Evolutionary conservation across 2,329 filamentous ascomycete species (phyloP).

Genomic region (Xylariaceae sp.): DNA sequence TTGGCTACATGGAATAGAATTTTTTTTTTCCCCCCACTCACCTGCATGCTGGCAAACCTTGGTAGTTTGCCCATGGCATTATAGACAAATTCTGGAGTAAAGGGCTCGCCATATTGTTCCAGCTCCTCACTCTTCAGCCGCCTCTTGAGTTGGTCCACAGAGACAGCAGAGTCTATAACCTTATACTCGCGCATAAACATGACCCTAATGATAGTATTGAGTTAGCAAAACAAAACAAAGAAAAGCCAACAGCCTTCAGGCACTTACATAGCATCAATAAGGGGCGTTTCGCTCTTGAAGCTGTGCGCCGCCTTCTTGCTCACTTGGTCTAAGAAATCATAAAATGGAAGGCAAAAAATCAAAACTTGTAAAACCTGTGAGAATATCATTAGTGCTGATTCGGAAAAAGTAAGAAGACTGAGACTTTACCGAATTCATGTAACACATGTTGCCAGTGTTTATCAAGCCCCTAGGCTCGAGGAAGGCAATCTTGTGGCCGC

Average conservation of each 20-base stretch:
- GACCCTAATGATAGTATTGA: conserved; percentile 61
- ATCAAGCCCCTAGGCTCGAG: conserved; percentile 89
- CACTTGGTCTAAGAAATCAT: conserved; percentile 85
- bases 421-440: conserved; percentile 88
- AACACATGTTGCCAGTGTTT: conserved; percentile 98
- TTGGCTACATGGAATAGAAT: background rate
- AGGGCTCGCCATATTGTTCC: conserved; percentile 85
- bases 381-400: background rate
- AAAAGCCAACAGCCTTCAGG: background rate
- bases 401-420: background rate
- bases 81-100: conserved; percentile 93
- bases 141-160: conserved; percentile 68
- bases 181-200: conserved; percentile 94
- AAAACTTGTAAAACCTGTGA: conserved; percentile 86
- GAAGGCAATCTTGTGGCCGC: conserved; percentile 67
- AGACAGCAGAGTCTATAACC: conserved; percentile 73
- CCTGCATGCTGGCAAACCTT: conserved; percentile 87
- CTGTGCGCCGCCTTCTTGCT: conserved; percentile 79
- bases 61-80: conserved; percentile 83
- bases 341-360: conserved; percentile 90
- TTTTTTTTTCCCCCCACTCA: conserved; percentile 40
- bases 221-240: conserved; percentile 2
- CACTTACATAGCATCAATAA: conserved; percentile 87
- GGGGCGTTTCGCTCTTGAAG: conserved; percentile 91
- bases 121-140: conserved; percentile 77